Conservation (phyloP, 2,329 filamentous ascomycete genomes). For the Paraconiothyrium sp. region DNA sequence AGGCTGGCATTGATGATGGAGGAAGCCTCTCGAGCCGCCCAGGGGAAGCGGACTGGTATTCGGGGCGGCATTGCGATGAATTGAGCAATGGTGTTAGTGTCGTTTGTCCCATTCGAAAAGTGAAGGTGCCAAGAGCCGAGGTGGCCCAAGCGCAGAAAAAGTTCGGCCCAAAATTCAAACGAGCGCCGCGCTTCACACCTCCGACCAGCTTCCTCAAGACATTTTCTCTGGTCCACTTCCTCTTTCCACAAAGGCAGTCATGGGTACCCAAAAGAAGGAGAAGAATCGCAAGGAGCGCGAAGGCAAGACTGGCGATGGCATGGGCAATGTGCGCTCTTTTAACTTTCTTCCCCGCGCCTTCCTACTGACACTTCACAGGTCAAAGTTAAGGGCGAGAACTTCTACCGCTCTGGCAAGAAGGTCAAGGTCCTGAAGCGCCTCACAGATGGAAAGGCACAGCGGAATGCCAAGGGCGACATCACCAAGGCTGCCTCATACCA, state of each 20-base stretch:
- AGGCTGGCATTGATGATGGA: constrained; percentile 25
- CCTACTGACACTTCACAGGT: constrained; percentile 50
- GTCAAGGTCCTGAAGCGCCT: constrained; percentile 89
- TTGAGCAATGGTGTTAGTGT: constrained; percentile 27
- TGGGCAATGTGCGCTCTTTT: constrained; percentile 71
- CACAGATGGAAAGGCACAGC: constrained; percentile 84
- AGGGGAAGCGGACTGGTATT: constrained; percentile 50
- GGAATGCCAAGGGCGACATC: constrained; percentile 85
- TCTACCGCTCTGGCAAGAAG: constrained; percentile 88
- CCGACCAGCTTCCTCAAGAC: constrained; percentile 4
- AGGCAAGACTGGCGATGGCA: constrained; percentile 85
- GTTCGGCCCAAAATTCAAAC: constrained; percentile 20
- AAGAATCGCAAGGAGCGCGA: constrained; percentile 81
- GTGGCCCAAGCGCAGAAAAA: constrained; percentile 13
- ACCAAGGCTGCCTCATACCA: constrained; percentile 86
- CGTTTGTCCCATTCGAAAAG: constrained; percentile 23
- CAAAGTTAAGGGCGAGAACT: constrained; percentile 95
- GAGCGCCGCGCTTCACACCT: constrained; percentile 23
- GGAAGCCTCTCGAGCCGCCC: constrained; percentile 28
- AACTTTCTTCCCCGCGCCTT: not conserved
- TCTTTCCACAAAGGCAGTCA: constrained; percentile 52
- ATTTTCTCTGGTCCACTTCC: constrained; percentile 16
- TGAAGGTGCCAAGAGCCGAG: constrained; percentile 18
- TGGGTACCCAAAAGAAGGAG: constrained; percentile 96
- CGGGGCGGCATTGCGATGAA: constrained; percentile 52